phyloP scores from a whole-genome alignment of 2,329 filamentous ascomycete species.

The Aureobasidium sp. region DNA sequence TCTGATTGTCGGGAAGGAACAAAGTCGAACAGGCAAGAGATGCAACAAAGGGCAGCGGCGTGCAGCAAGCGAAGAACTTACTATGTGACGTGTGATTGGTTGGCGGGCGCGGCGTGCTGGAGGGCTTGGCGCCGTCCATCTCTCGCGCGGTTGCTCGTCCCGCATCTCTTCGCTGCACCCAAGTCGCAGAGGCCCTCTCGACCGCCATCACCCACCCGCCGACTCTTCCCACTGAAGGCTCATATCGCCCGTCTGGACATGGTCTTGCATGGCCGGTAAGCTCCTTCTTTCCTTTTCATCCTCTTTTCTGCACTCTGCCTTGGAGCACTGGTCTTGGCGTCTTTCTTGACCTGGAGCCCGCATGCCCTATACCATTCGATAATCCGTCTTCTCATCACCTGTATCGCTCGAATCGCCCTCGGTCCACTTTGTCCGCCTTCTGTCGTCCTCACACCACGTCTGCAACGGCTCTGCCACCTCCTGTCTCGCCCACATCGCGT shows the following conservation, averaged over 20 bases:
- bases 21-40: too few relatives aligned
- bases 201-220: background rate
- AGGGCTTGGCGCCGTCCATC: too few relatives aligned
- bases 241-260: conserved; percentile 22
- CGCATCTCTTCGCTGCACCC: too few relatives aligned
- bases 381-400: background rate
- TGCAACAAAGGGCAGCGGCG: too few relatives aligned
- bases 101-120: too few relatives aligned
- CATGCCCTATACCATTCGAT: conserved; percentile 4
- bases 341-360: background rate
- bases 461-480: background rate
- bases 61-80: too few relatives aligned
- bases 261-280: conserved; percentile 54
- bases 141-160: too few relatives aligned
- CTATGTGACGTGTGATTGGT: too few relatives aligned
- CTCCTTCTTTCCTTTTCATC: conserved; percentile 32
- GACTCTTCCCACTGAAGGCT: background rate
- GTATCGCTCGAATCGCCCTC: background rate
- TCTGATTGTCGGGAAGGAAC: too few relatives aligned
- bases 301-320: background rate
- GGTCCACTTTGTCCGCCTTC: background rate
- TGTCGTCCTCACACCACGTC: background rate
- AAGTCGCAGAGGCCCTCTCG: too few relatives aligned
- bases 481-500: background rate
- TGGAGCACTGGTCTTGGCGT: background rate